Evolutionary conservation across 1,284 basidiomycete species (phyloP), one percentile per base, ranked within the genome.

Genomic region (Sporisorium scitamineum): DNA sequence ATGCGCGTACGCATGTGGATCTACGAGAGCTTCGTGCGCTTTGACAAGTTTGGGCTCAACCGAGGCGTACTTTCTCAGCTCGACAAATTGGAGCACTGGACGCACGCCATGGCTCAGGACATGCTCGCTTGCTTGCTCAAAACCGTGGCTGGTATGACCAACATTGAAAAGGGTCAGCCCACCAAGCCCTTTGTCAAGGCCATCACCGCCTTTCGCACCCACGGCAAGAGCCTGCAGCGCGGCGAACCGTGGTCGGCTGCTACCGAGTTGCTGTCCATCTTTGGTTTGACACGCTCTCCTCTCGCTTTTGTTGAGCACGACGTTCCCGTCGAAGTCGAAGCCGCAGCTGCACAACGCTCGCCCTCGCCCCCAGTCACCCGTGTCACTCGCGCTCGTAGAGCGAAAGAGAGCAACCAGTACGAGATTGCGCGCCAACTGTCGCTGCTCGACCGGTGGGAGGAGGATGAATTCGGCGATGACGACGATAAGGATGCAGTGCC

Each of bases 21-120:
- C 57, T 81, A 81, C 65, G 80, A 81, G 54, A 74, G 71, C 56
- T 66, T 81, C 53, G 68, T 80, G 1, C 78, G 80, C 51, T 81
- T 81, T 52, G 79, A 79, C 66, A 67, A 78, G 54, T 72, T 81
- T 51, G 63, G 71, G 13, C 66, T 80, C 52, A 66, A 57, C 45
- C 59, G 69, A 9, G 37, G 50, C 22, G 69, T 74, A 2, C 64
- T 81, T 8, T 45, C 47, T 9, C 69, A 80, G 20, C 73, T 81
- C 34, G 80, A 81, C 58, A 64, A 52, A 31, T 78, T 81, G 27
- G 80, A 81, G n/a, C 42, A 50, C 24, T 81, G 80, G 80, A 70
- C 76, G 5, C 72, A 80, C 54, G 20, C 54, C 29, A 65, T 70
- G 67, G 56, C 60, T 13, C 80, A 79, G 20, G 72, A 69, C 18